Conservation (phyloP, 2,329 filamentous ascomycete species). For the Pyricularia pennisetigena region DNA sequence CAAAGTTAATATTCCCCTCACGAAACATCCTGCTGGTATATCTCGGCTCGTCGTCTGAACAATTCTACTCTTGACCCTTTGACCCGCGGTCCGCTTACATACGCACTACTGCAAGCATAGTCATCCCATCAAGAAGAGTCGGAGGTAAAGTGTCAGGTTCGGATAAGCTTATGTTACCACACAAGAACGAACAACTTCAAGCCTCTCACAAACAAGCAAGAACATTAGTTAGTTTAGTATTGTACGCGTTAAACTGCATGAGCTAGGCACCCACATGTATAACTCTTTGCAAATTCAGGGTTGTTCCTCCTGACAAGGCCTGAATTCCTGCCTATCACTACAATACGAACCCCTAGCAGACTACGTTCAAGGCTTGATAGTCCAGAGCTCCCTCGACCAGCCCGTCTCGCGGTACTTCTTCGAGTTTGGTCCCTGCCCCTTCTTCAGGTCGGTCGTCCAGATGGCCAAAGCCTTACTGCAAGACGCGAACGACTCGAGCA, state of each 20-base stretch:
- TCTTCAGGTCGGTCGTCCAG: conserved; percentile 41
- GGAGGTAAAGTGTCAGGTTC: neutral
- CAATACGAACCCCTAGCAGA: neutral
- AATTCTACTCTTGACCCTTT: neutral
- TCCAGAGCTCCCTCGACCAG: conserved; percentile 55
- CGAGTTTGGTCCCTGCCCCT: conserved; percentile 33
- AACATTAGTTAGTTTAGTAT: neutral
- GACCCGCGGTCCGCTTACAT: neutral
- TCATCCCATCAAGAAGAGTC: neutral
- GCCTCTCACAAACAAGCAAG: neutral
- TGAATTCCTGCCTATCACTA: neutral
- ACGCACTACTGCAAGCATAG: neutral
- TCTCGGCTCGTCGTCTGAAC: neutral
- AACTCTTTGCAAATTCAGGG: neutral
- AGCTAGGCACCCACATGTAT: neutral
- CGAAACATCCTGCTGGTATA: too few relatives aligned
- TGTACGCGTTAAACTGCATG: neutral
- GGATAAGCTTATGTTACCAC: neutral
- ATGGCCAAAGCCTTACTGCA: conserved; percentile 64
- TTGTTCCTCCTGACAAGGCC: neutral
- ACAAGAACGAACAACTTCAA: neutral
- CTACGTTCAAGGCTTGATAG: conserved; percentile 29
- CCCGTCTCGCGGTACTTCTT: conserved; percentile 54
- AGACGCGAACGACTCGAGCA: conserved; percentile 66
- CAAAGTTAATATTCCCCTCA: neutral